Evolutionary conservation across 192 early-diverging fungal species (phyloP).

Genomic region (Coemansia sp.): DNA sequence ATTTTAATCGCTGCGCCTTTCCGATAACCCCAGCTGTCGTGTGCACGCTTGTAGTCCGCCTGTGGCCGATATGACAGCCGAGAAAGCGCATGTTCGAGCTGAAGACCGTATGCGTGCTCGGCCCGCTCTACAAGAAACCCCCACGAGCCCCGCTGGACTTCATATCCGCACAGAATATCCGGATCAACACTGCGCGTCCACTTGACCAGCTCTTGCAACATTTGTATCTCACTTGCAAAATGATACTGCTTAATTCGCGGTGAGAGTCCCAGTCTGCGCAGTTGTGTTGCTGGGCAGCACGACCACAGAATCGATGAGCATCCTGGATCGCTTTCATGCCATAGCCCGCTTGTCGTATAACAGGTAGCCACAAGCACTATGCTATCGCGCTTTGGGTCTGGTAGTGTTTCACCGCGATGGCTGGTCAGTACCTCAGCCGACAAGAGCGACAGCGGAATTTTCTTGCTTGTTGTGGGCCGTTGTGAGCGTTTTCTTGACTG

Average conservation of each 20-base stretch:
- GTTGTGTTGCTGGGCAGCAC: conserved; percentile 8
- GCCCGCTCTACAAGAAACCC: conserved; percentile 78
- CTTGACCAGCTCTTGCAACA: conserved; percentile 60
- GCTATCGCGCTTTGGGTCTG: conserved; percentile 68
- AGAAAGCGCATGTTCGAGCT: conserved; percentile 53
- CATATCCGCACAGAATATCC: conserved; percentile 85
- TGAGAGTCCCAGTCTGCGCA: conserved; percentile 19
- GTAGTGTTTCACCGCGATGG: conserved; percentile 51
- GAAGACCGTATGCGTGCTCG: conserved; percentile 35
- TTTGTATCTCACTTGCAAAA: conserved; percentile 56
- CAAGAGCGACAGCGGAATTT: conserved; percentile 18
- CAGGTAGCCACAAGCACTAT: conserved; percentile 51
- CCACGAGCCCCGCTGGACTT: conserved; percentile 84
- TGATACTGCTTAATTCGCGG: conserved; percentile 27
- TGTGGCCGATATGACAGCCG: conserved; percentile 31
- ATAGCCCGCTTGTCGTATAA: neutral
- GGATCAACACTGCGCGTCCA: conserved; percentile 69
- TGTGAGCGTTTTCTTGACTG: neutral
- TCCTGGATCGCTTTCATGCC: neutral
- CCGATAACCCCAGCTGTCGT: conserved; percentile 58
- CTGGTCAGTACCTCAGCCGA: conserved; percentile 22
- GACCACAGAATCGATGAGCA: conserved; percentile 23
- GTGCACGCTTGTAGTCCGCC: neutral
- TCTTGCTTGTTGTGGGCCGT: neutral
- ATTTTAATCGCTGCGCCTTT: conserved; percentile 66